These are phyloP conservation scores for Sporisorium iseilematis-ciliati DNA, from an alignment of 1,284 basidiomycete genomes.

Conservation along the genomic window DNA sequence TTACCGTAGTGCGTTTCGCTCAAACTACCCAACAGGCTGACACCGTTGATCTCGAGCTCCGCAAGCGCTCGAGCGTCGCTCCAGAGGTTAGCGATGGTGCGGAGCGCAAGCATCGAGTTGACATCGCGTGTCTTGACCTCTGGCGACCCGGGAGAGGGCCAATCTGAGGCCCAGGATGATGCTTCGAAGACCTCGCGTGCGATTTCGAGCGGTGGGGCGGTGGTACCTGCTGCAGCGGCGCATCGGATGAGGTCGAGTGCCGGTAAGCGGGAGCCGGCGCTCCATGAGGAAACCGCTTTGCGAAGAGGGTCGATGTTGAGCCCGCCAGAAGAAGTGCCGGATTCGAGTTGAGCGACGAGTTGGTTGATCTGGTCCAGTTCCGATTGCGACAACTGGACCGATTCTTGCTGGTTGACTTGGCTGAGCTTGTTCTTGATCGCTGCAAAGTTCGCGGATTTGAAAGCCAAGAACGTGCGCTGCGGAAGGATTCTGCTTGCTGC, in stretches of 20 bases:
- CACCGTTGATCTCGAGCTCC: slow-evolving; percentile 60
- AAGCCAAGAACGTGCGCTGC: slow-evolving; percentile 73
- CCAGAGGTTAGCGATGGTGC: slow-evolving; percentile 85
- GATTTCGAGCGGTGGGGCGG: slow-evolving; percentile 74
- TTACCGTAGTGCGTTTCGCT: slow-evolving; percentile 49
- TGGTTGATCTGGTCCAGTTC: slow-evolving; percentile 78
- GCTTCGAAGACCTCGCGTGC: slow-evolving; percentile 78
- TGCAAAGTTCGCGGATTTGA: slow-evolving; percentile 88
- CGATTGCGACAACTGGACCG: slow-evolving; percentile 75
- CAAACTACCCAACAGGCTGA: slow-evolving; percentile 69
- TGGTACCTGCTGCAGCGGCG: slow-evolving; percentile 75
- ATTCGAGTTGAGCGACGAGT: slow-evolving; percentile 77
- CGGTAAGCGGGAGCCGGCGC: slow-evolving; percentile 83
- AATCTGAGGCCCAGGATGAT: slow-evolving; percentile 76
- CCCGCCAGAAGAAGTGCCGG: slow-evolving; percentile 2
- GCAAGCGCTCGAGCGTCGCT: slow-evolving; percentile 66
- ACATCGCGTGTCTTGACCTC: slow-evolving; percentile 80
- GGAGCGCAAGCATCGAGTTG: slow-evolving; percentile 85
- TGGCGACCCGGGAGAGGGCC: slow-evolving; percentile 70
- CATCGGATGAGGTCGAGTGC: slow-evolving; percentile 89
- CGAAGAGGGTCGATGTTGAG: slow-evolving; percentile 46
- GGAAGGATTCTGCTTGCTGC: slow-evolving; percentile 59
- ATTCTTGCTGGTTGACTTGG: slow-evolving; percentile 82
- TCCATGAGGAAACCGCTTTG: slow-evolving; percentile 82
- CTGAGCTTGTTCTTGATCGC: slow-evolving; percentile 86